Percentiles rank a stretch among this genome's conserved stretches.
Evolutionary conservation across 345 rosid genomes (phyloP).

Genomic region (Rubroshorea leprosula): DNA sequence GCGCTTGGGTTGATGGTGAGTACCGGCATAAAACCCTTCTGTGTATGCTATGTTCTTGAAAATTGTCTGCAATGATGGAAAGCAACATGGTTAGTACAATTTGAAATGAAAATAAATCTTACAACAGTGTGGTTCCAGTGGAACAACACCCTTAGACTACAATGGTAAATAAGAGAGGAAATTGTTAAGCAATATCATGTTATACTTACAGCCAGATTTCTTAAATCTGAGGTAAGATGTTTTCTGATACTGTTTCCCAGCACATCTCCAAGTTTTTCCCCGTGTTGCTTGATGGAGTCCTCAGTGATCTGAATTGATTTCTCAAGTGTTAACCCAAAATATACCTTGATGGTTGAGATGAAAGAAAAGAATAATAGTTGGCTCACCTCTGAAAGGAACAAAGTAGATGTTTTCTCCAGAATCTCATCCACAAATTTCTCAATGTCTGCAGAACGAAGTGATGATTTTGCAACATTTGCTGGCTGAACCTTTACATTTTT

Average conservation of each 20-base stretch:
- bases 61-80: slow-evolving; percentile 50
- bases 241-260: slow-evolving; percentile 42
- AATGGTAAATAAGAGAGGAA: no score
- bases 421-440: slow-evolving; percentile 68
- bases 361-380: neutral
- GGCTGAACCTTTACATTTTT: slow-evolving; percentile 36
- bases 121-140: no score
- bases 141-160: no score
- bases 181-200: no score
- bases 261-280: slow-evolving; percentile 42
- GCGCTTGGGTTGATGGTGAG: slow-evolving; percentile 30
- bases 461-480: slow-evolving; percentile 12
- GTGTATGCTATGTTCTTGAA: slow-evolving; percentile 80
- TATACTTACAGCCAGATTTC: slow-evolving; percentile 60
- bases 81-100: neutral
- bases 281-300: slow-evolving; percentile 34
- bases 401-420: slow-evolving; percentile 47
- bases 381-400: slow-evolving; percentile 55
- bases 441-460: slow-evolving; percentile 33
- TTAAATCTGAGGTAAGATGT: slow-evolving; percentile 50
- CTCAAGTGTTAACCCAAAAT: neutral
- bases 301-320: slow-evolving; percentile 39
- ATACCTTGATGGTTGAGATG: neutral
- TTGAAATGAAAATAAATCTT: no score
- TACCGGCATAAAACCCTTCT: slow-evolving; percentile 79